These are phyloP conservation scores for Coprinopsis sp. DNA, from an alignment of 768 basidiomycete genomes.

Conservation along the genomic window DNA sequence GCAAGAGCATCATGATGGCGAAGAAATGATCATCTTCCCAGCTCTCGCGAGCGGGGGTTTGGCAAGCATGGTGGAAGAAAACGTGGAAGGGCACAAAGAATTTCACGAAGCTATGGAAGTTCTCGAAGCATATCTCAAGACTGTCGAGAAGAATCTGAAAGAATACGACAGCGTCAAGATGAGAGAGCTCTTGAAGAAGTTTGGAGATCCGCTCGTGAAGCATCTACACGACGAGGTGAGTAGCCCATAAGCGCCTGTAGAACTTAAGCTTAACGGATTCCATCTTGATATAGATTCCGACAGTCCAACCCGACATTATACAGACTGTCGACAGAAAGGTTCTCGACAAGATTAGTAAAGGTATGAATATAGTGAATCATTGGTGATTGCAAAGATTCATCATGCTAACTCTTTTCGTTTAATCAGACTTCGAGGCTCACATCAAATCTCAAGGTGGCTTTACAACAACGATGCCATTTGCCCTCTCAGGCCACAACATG, in stretches of 20 bases:
- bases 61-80: conserved; percentile 17
- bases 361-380: conserved; percentile 1
- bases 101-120: conserved; percentile 16
- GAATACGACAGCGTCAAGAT: conserved; percentile 17
- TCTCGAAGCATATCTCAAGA: conserved; percentile 18
- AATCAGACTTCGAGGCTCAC: conserved; percentile 18
- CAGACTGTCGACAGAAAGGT: conserved; percentile 11
- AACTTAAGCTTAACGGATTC: not conserved
- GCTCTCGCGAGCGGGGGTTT: conserved; percentile 17
- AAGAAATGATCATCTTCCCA: conserved; percentile 24
- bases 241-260: not conserved
- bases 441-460: conserved; percentile 14
- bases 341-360: conserved; percentile 10
- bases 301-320: conserved; percentile 16
- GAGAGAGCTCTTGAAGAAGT: conserved; percentile 15
- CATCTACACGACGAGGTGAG: conserved; percentile 27
- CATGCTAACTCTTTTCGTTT: not conserved
- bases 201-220: conserved; percentile 18
- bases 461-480: conserved; percentile 16
- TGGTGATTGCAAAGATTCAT: no score
- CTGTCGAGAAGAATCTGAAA: conserved; percentile 8
- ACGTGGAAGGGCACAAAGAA: conserved; percentile 22
- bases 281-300: conserved; percentile 14
- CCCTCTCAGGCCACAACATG: conserved; percentile 18
- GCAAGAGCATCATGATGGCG: conserved; percentile 22